These are phyloP conservation scores for Baeospora myosura DNA, from an alignment of 1,284 basidiomycete species.

Conservation along the genomic window DNA sequence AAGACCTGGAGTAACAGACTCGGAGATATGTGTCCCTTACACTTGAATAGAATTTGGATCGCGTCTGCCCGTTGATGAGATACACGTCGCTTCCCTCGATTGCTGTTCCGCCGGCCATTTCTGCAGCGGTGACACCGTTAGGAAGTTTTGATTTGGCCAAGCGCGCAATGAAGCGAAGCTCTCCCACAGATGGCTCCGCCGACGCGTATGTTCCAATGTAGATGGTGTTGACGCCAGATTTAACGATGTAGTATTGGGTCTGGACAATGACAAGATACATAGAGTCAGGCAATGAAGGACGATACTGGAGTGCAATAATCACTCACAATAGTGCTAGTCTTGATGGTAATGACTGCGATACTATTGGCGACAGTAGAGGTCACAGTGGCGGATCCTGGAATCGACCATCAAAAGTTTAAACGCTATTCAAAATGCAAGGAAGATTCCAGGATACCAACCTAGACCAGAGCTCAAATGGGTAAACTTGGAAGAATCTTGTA, in stretches of 20 bases:
- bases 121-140: slow-evolving; percentile 29
- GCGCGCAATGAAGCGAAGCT: slow-evolving; percentile 42
- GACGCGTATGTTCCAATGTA: slow-evolving; percentile 38
- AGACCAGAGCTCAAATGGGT: slow-evolving; percentile 41
- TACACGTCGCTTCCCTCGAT: slow-evolving; percentile 43
- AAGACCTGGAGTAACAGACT: not conserved
- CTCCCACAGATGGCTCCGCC: slow-evolving; percentile 38
- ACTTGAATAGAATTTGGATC: slow-evolving; percentile 43
- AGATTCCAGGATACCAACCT: too few species aligned
- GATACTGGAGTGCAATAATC: slow-evolving; percentile 2
- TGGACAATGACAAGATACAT: slow-evolving; percentile 15
- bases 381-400: slow-evolving; percentile 33
- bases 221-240: slow-evolving; percentile 33
- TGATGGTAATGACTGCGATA: slow-evolving; percentile 32
- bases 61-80: slow-evolving; percentile 35
- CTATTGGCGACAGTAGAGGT: slow-evolving; percentile 31
- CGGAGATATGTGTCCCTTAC: slow-evolving; percentile 17
- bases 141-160: slow-evolving; percentile 34
- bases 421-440: too few species aligned
- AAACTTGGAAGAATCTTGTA: slow-evolving; percentile 37
- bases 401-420: too few species aligned
- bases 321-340: slow-evolving; percentile 34
- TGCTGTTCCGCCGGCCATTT: slow-evolving; percentile 31
- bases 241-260: slow-evolving; percentile 38
- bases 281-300: not conserved